phyloP scores from a whole-genome alignment of 768 basidiomycete genomes.

The Leucocoprinus sp. region DNA sequence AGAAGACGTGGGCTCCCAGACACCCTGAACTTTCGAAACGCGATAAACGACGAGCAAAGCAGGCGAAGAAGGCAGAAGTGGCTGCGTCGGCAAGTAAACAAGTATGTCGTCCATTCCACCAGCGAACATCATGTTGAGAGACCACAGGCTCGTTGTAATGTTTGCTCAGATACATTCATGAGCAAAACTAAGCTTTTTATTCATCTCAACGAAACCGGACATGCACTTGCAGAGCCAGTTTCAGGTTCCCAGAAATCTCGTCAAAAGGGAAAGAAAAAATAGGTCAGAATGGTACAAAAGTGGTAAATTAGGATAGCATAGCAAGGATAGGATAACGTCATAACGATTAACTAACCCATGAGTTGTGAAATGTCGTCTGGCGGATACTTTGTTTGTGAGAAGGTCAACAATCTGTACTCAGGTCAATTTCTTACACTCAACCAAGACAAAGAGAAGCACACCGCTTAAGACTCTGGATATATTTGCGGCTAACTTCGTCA shows the following conservation, averaged over 20 bases:
- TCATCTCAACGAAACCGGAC: conserved; percentile 65
- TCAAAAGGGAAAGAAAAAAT: conserved; percentile 31
- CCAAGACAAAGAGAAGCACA: conserved; percentile 21
- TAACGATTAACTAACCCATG: conserved; percentile 59
- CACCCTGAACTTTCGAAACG: conserved; percentile 49
- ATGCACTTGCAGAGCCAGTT: conserved; percentile 46
- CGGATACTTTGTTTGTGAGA: conserved; percentile 93
- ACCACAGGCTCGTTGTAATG: conserved; percentile 49
- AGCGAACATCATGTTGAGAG: not conserved
- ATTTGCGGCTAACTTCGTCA: conserved; percentile 97
- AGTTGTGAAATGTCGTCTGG: conserved; percentile 87
- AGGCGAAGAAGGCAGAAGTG: conserved; percentile 58
- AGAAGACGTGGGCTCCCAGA: conserved; percentile 2
- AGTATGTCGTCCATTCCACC: conserved; percentile 11
- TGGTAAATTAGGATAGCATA: conserved; percentile 3
- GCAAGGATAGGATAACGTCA: no score
- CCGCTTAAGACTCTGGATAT: conserved; percentile 96
- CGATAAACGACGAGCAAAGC: conserved; percentile 71
- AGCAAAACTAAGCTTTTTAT: conserved; percentile 69
- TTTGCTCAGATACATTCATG: conserved; percentile 53
- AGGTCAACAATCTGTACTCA: conserved; percentile 70
- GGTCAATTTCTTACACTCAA: not conserved
- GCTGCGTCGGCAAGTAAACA: conserved; percentile 19
- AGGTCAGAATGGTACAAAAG: conserved; percentile 9
- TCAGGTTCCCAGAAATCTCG: conserved; percentile 19